Base-by-base conservation (phyloP, 257 asterid species). In the Capsicum baccatum region DNA sequence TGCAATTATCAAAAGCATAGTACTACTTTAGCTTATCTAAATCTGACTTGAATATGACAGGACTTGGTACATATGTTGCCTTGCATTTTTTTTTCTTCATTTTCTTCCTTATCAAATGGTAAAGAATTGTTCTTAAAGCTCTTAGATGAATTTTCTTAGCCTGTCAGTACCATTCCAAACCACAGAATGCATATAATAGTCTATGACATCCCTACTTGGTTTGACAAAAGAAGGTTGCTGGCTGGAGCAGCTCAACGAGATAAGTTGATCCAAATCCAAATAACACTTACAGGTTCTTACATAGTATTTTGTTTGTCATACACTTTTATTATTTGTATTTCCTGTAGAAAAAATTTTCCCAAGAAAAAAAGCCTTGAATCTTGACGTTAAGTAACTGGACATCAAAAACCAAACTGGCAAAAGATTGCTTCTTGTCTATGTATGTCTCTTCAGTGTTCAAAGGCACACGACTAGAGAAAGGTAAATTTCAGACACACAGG, bases 1-100 rank as follows among this genome's bases (percentile, higher is more conserved):
- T 71, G 79, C 56, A 71, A 47, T 47, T 5, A 78, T 78, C 64
- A 13, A 78, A 33, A 54, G 63, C 81, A 52, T 15, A 26, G 44
- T 14, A 33, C 33, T 39, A 54, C 15, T 54, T 54, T 14, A 55
- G 26, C 42, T 76, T 33, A 42, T 78, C 44, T 6, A 78, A 54
- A 78, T 63, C 26, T 52, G 48, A 76, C 59, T 13, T 54, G 48
- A 50, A 26, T 3, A 13, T 3, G 0, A 6, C 59, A 13, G 80
- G 59, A n/a, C 57, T 44, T 17, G 8, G 8, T 14, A 8, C 26
- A 69, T n/a, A 42, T 42, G 5, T 33, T 42, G 35, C 79, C 57
- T 48, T 19, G 80, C 21, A 3, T 66, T 35, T 26, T 6, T 44
- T 42, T 0, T 42, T 42, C 19, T 26, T 62, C 17, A 11, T 66